These are phyloP conservation scores for Posidonia australis DNA, from an alignment of 106 monocot species.

Conservation along the genomic window DNA sequence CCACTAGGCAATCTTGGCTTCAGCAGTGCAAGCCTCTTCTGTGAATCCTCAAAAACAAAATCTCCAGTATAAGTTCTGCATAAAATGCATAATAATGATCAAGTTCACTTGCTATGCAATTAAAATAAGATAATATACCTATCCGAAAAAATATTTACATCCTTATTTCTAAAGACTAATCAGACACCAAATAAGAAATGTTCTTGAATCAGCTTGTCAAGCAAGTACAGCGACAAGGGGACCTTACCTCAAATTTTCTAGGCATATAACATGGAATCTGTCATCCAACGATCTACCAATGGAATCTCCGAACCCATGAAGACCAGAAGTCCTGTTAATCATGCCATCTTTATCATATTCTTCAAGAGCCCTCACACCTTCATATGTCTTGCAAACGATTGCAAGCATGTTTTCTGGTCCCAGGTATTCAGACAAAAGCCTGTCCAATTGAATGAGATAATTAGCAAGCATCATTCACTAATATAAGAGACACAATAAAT, in stretches of 20 bases:
- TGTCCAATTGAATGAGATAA: slow-evolving; percentile 6
- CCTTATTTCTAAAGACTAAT: no score
- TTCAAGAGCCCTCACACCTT: slow-evolving; percentile 76
- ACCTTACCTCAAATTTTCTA: slow-evolving; percentile 69
- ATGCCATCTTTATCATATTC: slow-evolving; percentile 51
- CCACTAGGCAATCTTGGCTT: slow-evolving; percentile 75
- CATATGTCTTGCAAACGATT: slow-evolving; percentile 80
- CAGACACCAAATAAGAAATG: no score
- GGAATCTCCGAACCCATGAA: slow-evolving; percentile 54
- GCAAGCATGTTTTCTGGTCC: slow-evolving; percentile 80
- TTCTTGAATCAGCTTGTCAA: no score
- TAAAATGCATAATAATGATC: neutral
- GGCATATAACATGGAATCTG: slow-evolving; percentile 70
- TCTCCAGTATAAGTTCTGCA: slow-evolving; percentile 76
- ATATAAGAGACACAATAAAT: neutral
- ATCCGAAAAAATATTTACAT: no score
- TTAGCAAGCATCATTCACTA: neutral
- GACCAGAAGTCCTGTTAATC: slow-evolving; percentile 48
- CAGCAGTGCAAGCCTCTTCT: slow-evolving; percentile 51
- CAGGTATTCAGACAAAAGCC: slow-evolving; percentile 71
- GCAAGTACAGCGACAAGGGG: no score
- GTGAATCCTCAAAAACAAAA: slow-evolving; percentile 57
- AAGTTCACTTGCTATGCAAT: no score
- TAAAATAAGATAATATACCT: no score
- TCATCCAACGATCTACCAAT: slow-evolving; percentile 50